Percentiles rank a stretch among this genome's conserved stretches.
Conservation (phyloP, 2,329 filamentous ascomycete genomes). For the Phaeomoniella chlamydospora region DNA sequence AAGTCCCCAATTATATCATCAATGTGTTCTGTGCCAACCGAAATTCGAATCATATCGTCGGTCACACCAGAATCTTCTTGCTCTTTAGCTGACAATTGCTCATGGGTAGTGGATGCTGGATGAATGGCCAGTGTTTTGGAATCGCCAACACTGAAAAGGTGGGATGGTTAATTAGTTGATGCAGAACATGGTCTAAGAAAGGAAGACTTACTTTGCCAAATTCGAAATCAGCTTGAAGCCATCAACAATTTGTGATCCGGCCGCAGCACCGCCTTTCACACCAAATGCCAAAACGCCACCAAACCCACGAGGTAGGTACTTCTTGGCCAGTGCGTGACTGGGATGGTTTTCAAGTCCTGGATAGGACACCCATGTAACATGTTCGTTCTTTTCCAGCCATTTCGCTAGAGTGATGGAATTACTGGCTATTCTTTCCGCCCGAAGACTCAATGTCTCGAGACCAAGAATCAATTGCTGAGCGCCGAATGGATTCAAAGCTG, state of each 20-base stretch:
- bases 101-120: conserved; percentile 80
- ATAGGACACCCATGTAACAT: conserved; percentile 90
- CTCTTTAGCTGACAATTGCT: conserved; percentile 71
- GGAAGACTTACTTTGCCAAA: conserved; percentile 57
- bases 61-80: conserved; percentile 62
- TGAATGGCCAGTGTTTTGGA: conserved; percentile 83
- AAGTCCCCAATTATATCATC: conserved; percentile 90
- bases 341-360: conserved; percentile 72
- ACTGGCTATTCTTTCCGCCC: conserved; percentile 71
- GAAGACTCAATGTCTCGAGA: conserved; percentile 75
- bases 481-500: conserved; percentile 73
- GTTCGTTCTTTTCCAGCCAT: conserved; percentile 69
- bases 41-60: conserved; percentile 76
- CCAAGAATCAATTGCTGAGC: conserved; percentile 86
- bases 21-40: conserved; percentile 78
- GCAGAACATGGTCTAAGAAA: background rate
- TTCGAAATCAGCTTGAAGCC: conserved; percentile 92
- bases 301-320: conserved; percentile 71
- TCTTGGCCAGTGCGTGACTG: conserved; percentile 68
- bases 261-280: conserved; percentile 73
- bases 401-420: conserved; percentile 69
- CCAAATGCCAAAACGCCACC: conserved; percentile 90
- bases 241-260: conserved; percentile 80
- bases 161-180: background rate
- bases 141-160: conserved; percentile 51